Evolutionary conservation across 768 basidiomycete species (phyloP), one percentile per base, ranked within the genome.

Genomic region (Pisolithus orientalis): DNA sequence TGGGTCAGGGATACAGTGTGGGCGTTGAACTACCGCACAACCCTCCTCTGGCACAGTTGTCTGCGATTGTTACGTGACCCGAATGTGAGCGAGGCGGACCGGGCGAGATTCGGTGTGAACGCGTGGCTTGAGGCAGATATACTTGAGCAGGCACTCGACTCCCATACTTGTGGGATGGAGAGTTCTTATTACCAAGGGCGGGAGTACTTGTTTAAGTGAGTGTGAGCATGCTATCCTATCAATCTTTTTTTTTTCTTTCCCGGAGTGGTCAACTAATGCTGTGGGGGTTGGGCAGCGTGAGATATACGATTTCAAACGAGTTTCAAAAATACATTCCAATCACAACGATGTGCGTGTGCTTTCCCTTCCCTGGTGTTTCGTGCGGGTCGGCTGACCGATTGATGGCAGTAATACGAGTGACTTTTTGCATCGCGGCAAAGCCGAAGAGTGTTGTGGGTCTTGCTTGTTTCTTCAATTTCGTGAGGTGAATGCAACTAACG

Each of bases 151-250:
- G 79, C 80, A 27, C 65, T 89, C 52, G 75, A 84, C 58, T 67
- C 66, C 21, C 87, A 90, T 60, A 80, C 78, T 0, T 90, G 88
- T 62, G 71, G 70, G 13, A 72, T 87, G 40, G 87, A 89, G 65
- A 72, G 84, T 8, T 87, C 79, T 59, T 70, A 90, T 25, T 89
- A 79, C 60, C 79, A 82, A 47, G 86, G 83, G 39, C 74, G 85
- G 44, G 88, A 89, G 58, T 85, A 80, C 58, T 71, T 90, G 27
- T 89, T 87, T 74, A 87, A 87, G 87, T 87, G 63, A 65, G 85
- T 69, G 25, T 44, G 63, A 65, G 84, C 69, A 17, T 17, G 14
- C 29, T 27, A 16, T 45, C 25, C 5, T 28, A 10, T 24, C n/a
- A 6, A 8, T 13, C 10, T 16, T 14, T 14, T 28, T 31, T 6